phyloP scores from a whole-genome alignment of 768 basidiomycete genomes.

The Boletus bicolor region DNA sequence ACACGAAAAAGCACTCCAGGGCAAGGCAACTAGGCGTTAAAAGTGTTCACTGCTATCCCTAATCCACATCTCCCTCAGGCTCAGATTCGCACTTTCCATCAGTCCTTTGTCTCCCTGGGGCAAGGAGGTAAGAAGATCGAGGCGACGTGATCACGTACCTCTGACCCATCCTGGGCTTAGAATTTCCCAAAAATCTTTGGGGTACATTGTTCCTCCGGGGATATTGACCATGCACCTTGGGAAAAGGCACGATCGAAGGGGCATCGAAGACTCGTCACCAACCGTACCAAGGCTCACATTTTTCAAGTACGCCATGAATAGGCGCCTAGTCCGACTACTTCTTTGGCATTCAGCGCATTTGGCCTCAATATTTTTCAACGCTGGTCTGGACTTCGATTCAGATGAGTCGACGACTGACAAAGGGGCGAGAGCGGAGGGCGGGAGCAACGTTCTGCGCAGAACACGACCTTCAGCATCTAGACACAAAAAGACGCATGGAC shows the following conservation, averaged over 20 bases:
- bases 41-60: background rate
- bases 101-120: background rate
- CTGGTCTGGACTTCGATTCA: background rate
- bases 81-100: constrained; percentile 1
- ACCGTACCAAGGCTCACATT: background rate
- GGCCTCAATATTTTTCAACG: background rate
- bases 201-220: constrained; percentile 3
- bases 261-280: background rate
- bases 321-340: background rate
- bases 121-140: background rate
- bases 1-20: background rate
- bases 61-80: background rate
- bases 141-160: constrained; percentile 6
- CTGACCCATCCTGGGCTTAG: background rate
- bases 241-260: background rate
- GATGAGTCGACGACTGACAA: background rate
- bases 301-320: background rate
- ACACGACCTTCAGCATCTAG: background rate
- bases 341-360: background rate
- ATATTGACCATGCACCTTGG: background rate
- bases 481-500: constrained; percentile 19
- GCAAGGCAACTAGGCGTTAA: background rate
- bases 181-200: background rate
- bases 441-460: constrained; percentile 10
- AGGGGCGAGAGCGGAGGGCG: background rate